These are phyloP conservation scores for Albifimbria verrucaria DNA, from an alignment of 2,329 filamentous ascomycete genomes.

Conservation along the genomic window DNA sequence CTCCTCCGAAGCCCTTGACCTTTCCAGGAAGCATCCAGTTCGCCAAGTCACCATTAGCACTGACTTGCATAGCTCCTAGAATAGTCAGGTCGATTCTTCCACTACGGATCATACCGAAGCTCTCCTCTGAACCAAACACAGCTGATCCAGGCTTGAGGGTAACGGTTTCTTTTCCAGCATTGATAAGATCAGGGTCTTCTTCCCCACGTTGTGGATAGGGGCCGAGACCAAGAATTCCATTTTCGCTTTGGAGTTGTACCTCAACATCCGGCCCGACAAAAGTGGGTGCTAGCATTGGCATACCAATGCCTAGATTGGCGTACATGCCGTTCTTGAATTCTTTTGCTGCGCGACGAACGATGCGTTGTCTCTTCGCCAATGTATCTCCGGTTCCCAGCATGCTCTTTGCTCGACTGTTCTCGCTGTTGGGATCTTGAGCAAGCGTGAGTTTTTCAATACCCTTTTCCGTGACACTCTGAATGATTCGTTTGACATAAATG, in stretches of 20 bases:
- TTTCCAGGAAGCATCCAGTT: conserved; percentile 93
- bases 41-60: conserved; percentile 69
- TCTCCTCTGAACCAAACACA: conserved; percentile 80
- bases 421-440: neutral
- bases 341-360: conserved; percentile 77
- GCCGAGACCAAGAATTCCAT: conserved; percentile 69
- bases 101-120: conserved; percentile 84
- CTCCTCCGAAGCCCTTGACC: conserved; percentile 88
- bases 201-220: conserved; percentile 67
- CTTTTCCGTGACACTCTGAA: neutral
- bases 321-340: conserved; percentile 94
- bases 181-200: conserved; percentile 84
- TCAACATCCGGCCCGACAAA: conserved; percentile 75
- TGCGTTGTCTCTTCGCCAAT: conserved; percentile 73
- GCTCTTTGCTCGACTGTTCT: conserved; percentile 32
- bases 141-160: conserved; percentile 74
- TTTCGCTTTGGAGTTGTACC: conserved; percentile 76
- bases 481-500: neutral
- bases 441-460: neutral
- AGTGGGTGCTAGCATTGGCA: conserved; percentile 82
- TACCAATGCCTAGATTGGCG: conserved; percentile 84
- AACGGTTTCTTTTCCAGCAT: conserved; percentile 87
- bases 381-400: conserved; percentile 63
- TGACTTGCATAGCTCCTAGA: conserved; percentile 85
- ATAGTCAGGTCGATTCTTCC: conserved; percentile 82